Conservation (phyloP, 345 rosid genomes). For the Citropsis articulata region DNA sequence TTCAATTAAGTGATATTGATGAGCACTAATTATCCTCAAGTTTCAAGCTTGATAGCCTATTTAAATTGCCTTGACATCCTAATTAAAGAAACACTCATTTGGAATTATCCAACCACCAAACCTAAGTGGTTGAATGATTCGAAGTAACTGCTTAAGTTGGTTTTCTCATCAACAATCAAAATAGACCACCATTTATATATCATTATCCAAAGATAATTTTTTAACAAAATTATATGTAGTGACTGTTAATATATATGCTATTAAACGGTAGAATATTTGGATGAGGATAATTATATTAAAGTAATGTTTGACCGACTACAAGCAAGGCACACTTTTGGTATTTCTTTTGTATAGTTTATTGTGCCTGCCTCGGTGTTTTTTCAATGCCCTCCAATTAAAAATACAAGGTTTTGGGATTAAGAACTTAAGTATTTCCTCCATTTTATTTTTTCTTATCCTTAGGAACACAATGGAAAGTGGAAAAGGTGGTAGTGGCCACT, state of each 20-base stretch:
- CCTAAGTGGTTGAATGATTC: neutral
- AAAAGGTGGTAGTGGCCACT: constrained; percentile 31
- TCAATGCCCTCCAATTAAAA: constrained; percentile 9
- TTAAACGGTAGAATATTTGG: neutral
- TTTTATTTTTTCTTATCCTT: constrained; percentile 27
- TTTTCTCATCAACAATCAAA: neutral
- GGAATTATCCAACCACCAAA: neutral
- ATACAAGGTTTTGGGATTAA: constrained; percentile 7
- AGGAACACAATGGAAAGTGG: constrained; percentile 32
- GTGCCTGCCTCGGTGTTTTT: constrained; percentile 1
- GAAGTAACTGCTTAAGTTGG: neutral
- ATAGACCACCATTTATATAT: neutral
- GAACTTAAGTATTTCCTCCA: neutral
- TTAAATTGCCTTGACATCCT: neutral
- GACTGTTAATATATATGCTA: neutral
- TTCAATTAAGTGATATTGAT: no score
- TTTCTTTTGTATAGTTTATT: constrained; percentile 22
- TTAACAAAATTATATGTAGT: neutral
- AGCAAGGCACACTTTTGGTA: constrained; percentile 18
- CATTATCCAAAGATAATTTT: neutral
- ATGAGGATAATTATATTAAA: constrained; percentile 7
- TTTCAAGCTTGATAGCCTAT: neutral
- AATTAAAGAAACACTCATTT: no score
- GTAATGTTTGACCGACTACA: constrained; percentile 32
- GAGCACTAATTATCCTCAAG: neutral